These are phyloP conservation scores for Heritiera littoralis DNA, from an alignment of 345 rosid species.

Conservation along the genomic window DNA sequence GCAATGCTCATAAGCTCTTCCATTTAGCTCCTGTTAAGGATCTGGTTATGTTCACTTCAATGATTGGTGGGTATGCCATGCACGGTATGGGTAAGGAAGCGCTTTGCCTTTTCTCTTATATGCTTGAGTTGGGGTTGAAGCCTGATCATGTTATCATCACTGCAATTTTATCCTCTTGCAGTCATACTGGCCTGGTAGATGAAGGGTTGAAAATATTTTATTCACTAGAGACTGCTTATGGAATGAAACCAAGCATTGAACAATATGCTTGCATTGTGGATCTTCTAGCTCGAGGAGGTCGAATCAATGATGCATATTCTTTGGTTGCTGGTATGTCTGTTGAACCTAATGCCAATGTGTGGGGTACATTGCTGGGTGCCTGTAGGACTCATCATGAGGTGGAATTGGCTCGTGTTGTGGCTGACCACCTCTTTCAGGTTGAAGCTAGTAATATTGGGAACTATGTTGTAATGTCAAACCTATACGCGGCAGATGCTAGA, in stretches of 20 bases:
- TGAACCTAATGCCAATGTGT: conserved; percentile 63
- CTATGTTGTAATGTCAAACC: conserved; percentile 75
- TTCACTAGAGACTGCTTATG: conserved; percentile 48
- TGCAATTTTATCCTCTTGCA: conserved; percentile 74
- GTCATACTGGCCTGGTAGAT: conserved; percentile 76
- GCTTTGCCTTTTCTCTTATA: conserved; percentile 53
- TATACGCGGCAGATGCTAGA: conserved; percentile 77
- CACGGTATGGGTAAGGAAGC: conserved; percentile 90
- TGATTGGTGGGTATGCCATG: conserved; percentile 78
- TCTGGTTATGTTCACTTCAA: conserved; percentile 72
- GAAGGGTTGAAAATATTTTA: conserved; percentile 66
- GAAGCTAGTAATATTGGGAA: conserved; percentile 63
- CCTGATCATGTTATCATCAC: conserved; percentile 79
- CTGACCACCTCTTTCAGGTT: conserved; percentile 58
- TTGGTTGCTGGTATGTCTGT: conserved; percentile 59
- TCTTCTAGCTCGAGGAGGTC: conserved; percentile 87
- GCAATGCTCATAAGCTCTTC: conserved; percentile 59
- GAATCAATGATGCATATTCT: conserved; percentile 66
- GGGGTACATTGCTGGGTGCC: conserved; percentile 82
- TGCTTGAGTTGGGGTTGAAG: conserved; percentile 59
- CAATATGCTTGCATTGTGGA: conserved; percentile 80
- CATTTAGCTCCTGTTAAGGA: conserved; percentile 52
- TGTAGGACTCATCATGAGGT: conserved; percentile 64
- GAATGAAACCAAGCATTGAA: conserved; percentile 67
- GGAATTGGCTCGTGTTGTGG: conserved; percentile 59